Conservation (phyloP, 768 basidiomycete species). For the Auricularia auricula-judae region DNA sequence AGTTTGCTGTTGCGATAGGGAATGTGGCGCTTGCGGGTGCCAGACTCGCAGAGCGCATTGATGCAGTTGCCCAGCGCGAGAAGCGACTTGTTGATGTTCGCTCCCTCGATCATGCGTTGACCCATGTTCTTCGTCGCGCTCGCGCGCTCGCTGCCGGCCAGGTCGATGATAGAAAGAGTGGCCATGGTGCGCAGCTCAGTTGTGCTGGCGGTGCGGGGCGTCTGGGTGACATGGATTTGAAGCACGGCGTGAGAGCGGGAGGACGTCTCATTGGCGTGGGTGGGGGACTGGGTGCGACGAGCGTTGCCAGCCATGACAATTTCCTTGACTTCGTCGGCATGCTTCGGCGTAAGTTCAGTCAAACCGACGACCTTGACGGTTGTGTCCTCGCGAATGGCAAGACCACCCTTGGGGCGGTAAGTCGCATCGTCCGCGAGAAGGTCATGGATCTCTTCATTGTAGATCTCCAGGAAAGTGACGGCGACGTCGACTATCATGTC, state of each 20-base stretch:
- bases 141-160: constrained; percentile 95
- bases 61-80: constrained; percentile 97
- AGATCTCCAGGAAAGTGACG: constrained; percentile 96
- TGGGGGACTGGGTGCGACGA: constrained; percentile 84
- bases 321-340: constrained; percentile 88
- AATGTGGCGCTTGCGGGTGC: constrained; percentile 76
- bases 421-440: constrained; percentile 70
- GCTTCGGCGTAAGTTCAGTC: constrained; percentile 65
- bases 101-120: constrained; percentile 95
- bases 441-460: constrained; percentile 98
- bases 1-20: constrained; percentile 98
- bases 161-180: constrained; percentile 93
- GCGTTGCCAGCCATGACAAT: constrained; percentile 85
- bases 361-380: constrained; percentile 83
- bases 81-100: constrained; percentile 98
- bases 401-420: constrained; percentile 62
- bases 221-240: constrained; percentile 85
- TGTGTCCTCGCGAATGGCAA: constrained; percentile 91
- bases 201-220: constrained; percentile 74
- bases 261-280: constrained; percentile 92
- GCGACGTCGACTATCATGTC: constrained; percentile 80
- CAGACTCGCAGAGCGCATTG: constrained; percentile 93
- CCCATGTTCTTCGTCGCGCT: constrained; percentile 97
- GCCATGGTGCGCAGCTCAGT: constrained; percentile 76
- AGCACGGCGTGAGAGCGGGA: constrained; percentile 97